Evolutionary conservation across 2,329 filamentous ascomycete species (phyloP).

Genomic region (Cladobotryum mycophilum): DNA sequence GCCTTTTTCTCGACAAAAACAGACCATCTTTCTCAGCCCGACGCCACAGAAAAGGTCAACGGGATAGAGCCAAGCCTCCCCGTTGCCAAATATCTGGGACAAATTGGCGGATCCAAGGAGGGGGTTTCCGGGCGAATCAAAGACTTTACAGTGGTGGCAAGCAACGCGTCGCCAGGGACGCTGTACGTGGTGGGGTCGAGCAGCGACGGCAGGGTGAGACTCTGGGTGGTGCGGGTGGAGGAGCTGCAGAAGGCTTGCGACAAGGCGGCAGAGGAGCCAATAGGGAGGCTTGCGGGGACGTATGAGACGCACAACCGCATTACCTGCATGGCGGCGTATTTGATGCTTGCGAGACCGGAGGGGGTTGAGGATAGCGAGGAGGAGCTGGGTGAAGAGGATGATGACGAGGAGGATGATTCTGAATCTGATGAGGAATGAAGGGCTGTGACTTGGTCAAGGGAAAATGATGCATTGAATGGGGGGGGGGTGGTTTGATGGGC

Average conservation of each 20-base stretch:
- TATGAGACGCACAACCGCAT: constrained; percentile 86
- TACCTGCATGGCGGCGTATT: constrained; percentile 79
- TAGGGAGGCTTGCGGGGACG: constrained; percentile 64
- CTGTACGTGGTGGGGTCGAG: constrained; percentile 64
- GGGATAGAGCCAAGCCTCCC: constrained; percentile 32
- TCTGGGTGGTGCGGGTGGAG: constrained; percentile 59
- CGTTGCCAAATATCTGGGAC: constrained; percentile 62
- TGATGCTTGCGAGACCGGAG: constrained; percentile 67
- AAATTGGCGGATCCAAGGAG: constrained; percentile 64
- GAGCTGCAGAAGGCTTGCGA: constrained; percentile 32
- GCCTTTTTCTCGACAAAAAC: constrained; percentile 70
- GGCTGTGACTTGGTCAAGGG: too few species aligned
- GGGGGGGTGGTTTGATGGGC: too few species aligned
- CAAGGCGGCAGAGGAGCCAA: constrained; percentile 21
- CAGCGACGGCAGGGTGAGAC: constrained; percentile 77
- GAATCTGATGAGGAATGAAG: constrained; percentile 13
- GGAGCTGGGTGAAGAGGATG: constrained; percentile 37
- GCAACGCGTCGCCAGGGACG: constrained; percentile 31
- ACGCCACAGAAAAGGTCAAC: not conserved
- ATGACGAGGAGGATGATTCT: constrained; percentile 26
- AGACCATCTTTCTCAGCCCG: constrained; percentile 32
- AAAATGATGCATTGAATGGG: too few species aligned
- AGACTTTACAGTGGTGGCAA: constrained; percentile 67
- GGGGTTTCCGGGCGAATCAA: constrained; percentile 70
- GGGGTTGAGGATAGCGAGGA: constrained; percentile 54